Percentiles rank a stretch among this genome's conserved stretches.
Evolutionary conservation across 306 rosid species (phyloP).

Genomic region (Rosa multiflora): DNA sequence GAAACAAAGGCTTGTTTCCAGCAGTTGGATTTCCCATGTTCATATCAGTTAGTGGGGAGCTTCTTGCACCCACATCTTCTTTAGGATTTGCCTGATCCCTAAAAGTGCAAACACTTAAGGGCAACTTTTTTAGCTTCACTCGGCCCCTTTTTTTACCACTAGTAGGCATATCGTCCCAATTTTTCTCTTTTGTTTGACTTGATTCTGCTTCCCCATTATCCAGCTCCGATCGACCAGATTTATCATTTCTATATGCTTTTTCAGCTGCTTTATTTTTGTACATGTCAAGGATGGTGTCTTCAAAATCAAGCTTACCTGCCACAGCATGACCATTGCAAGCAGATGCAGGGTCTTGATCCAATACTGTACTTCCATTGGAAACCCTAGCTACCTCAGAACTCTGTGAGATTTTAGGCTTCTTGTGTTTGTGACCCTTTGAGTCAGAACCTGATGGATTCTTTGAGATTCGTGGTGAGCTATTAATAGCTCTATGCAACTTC

Average conservation of each 20-base stretch:
- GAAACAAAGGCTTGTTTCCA: conserved; percentile 50
- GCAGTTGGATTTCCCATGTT: conserved; percentile 45
- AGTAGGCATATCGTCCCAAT: conserved; percentile 44
- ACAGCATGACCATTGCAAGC: conserved; percentile 53
- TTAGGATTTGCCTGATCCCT: conserved; percentile 60
- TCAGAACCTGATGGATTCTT: conserved; percentile 68
- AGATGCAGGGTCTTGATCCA: conserved; percentile 49
- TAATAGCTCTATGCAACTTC: conserved; percentile 81
- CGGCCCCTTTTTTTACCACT: conserved; percentile 84
- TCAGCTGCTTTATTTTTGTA: conserved; percentile 57
- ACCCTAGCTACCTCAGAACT: conserved; percentile 50
- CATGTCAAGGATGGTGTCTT: conserved; percentile 52
- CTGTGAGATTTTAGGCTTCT: conserved; percentile 61
- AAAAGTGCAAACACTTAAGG: conserved; percentile 71
- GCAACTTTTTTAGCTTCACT: conserved; percentile 79
- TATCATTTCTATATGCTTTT: conserved; percentile 47
- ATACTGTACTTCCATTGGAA: conserved; percentile 42
- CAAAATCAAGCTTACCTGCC: conserved; percentile 44
- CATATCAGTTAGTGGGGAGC: conserved; percentile 43
- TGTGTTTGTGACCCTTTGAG: conserved; percentile 57
- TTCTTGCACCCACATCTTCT: conserved; percentile 55
- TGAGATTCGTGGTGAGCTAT: conserved; percentile 87
- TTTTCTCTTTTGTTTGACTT: conserved; percentile 56
- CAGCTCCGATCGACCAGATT: conserved; percentile 40
- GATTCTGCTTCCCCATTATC: conserved; percentile 67